Base-by-base conservation (phyloP, 176 grass and related monocot genomes). In the Avena atlantica region DNA sequence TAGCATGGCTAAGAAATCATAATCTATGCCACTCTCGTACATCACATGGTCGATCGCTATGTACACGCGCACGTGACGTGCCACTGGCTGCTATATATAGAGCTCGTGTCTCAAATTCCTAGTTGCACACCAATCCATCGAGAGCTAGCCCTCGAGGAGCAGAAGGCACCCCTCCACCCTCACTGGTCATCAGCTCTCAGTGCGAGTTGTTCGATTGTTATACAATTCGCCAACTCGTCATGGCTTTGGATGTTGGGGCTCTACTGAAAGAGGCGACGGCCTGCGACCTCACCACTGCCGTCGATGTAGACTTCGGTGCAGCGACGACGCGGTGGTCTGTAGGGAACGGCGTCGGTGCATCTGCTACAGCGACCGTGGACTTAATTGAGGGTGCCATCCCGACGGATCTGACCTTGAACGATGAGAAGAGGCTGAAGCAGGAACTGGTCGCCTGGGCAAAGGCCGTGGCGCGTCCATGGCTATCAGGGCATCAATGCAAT, bases 371-470 rank as follows among this genome's bases (percentile, higher is more conserved):
- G 34, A 10, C 34, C 3, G 16, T 3, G 8, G 15, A 40, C 16
- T 70, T 40, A 40, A 1, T 40, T 42, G 34, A 11, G 34, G 13
- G 5, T 66, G 25, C 4, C 24, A 12, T 64, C 24, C 11, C 12
- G 24, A 6, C 14, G 6, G 12, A 64, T 64, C 29, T 64, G 70
- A 36, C 81, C 36, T 81, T 78, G 87, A 21, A 49, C 7, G 79
- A 93, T 60, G 89, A 93, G 79, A 71, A 61, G 94, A 96, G 74
- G 85, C 81, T 96, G 89, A 96, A 93, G 78, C 78, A 59, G 78
- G 82, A 93, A 68, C 65, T 96, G 74, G 67, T 90, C 10, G 87
- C 87, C 16, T 96, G 94, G 91, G 94, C 94, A 21, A 96, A 93
- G 78, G 89, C 89, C 36, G 94, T 96, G 25, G n/a, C n/a, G 89